Percentiles rank a stretch among this genome's conserved stretches.
Conservation (phyloP, 1,284 basidiomycete genomes). For the Pseudozyma sp. region DNA sequence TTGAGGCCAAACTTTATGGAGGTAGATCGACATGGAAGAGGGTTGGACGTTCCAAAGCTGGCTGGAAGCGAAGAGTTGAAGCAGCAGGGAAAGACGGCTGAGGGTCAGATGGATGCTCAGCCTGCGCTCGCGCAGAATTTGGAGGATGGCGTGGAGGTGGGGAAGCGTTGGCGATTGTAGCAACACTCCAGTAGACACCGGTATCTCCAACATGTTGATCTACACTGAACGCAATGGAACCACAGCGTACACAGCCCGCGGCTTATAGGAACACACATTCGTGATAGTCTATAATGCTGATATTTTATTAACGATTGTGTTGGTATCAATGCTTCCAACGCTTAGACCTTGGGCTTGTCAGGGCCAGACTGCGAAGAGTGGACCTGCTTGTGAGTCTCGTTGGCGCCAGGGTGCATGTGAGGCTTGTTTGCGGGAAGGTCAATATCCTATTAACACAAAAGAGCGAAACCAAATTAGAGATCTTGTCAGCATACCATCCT, state of each 20-base stretch:
- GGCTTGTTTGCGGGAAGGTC: slow-evolving; percentile 35
- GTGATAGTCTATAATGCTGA: neutral
- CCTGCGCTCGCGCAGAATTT: neutral
- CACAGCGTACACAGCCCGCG: no score
- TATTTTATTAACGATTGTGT: neutral
- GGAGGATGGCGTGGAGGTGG: slow-evolving; percentile 42
- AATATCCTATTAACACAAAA: slow-evolving; percentile 25
- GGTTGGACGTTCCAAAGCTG: slow-evolving; percentile 24
- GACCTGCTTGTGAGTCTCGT: slow-evolving; percentile 34
- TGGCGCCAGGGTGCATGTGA: slow-evolving; percentile 29
- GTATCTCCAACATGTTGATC: no score
- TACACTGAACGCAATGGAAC: neutral
- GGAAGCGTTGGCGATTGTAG: slow-evolving; percentile 42
- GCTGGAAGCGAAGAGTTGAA: neutral
- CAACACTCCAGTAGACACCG: neutral
- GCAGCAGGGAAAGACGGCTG: slow-evolving; percentile 1
- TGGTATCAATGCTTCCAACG: neutral
- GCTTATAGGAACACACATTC: no score
- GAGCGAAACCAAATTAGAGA: neutral
- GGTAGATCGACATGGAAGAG: slow-evolving; percentile 36
- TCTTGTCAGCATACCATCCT: slow-evolving; percentile 1
- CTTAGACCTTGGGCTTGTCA: slow-evolving; percentile 35
- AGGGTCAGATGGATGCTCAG: slow-evolving; percentile 4
- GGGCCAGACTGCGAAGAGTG: slow-evolving; percentile 29
- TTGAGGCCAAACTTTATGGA: slow-evolving; percentile 55